Evolutionary conservation across 768 basidiomycete species (phyloP).

Genomic region (Tylopilus felleus): DNA sequence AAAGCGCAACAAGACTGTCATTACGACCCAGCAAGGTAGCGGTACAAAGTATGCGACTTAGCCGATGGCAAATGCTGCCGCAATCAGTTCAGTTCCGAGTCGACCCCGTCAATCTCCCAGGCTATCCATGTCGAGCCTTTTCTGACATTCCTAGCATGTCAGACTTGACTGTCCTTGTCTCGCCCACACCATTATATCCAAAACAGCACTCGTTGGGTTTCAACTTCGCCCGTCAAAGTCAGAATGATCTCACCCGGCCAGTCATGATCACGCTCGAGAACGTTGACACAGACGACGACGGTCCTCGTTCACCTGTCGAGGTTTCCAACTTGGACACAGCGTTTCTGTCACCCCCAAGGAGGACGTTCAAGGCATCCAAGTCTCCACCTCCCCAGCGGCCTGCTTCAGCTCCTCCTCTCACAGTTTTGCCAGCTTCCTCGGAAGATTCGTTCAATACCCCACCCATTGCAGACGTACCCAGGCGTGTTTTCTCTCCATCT

Average conservation of each 20-base stretch:
- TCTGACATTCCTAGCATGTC: conserved; percentile 17
- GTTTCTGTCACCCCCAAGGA: conserved; percentile 28
- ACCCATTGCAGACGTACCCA: conserved; percentile 8
- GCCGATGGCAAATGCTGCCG: no score
- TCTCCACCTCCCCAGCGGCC: conserved; percentile 11
- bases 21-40: not conserved
- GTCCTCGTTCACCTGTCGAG: conserved; percentile 27
- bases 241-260: conserved; percentile 24
- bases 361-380: conserved; percentile 25
- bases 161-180: conserved; percentile 33
- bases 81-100: no score
- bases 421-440: not conserved
- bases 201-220: conserved; percentile 24
- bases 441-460: not conserved
- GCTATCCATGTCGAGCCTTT: not conserved
- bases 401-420: conserved; percentile 25
- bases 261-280: conserved; percentile 33
- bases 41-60: not conserved
- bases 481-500: conserved; percentile 17
- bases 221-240: conserved; percentile 31
- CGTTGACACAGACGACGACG: conserved; percentile 22
- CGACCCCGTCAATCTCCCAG: not conserved
- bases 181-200: conserved; percentile 28
- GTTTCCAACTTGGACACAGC: conserved; percentile 13
- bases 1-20: conserved; percentile 76